Evolutionary conservation across 1,284 basidiomycete genomes (phyloP).

Genomic region (Salmacisia buchloeana): DNA sequence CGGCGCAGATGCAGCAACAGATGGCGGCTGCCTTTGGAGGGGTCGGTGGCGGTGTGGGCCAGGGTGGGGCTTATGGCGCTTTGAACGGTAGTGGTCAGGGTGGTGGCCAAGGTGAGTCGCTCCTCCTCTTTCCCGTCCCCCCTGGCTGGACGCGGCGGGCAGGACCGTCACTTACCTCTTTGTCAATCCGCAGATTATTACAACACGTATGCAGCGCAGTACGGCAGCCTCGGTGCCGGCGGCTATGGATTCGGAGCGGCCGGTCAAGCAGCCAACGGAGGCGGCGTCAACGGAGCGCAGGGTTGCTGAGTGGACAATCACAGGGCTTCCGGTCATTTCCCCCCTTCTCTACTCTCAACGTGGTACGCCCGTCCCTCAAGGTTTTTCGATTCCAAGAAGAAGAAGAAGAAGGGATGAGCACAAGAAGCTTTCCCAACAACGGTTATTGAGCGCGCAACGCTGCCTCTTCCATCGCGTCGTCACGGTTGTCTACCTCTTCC

Average conservation of each 20-base stretch:
- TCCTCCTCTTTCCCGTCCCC: not conserved
- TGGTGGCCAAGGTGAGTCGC: not conserved
- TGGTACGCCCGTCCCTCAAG: no score
- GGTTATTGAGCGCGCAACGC: no score
- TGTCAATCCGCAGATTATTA: not conserved
- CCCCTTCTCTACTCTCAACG: not conserved
- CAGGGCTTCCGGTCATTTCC: not conserved
- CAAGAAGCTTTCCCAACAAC: no score
- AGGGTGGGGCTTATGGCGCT: slow-evolving; percentile 2
- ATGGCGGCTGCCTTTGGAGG: slow-evolving; percentile 7
- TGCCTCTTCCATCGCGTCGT: no score
- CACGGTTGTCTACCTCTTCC: no score
- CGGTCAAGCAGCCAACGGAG: slow-evolving; percentile 1
- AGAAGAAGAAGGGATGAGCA: no score
- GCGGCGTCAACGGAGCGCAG: not conserved
- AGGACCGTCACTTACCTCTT: not conserved
- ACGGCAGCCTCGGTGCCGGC: not conserved
- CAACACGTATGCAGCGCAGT: slow-evolving; percentile 5
- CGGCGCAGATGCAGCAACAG: slow-evolving; percentile 3
- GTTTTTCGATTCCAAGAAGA: no score
- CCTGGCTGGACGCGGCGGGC: no score
- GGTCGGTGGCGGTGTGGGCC: not conserved
- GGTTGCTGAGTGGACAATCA: not conserved
- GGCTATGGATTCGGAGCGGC: not conserved
- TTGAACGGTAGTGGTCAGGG: not conserved